Conservation (phyloP, 2,329 filamentous ascomycete species). For the Zymoseptoria brevis region DNA sequence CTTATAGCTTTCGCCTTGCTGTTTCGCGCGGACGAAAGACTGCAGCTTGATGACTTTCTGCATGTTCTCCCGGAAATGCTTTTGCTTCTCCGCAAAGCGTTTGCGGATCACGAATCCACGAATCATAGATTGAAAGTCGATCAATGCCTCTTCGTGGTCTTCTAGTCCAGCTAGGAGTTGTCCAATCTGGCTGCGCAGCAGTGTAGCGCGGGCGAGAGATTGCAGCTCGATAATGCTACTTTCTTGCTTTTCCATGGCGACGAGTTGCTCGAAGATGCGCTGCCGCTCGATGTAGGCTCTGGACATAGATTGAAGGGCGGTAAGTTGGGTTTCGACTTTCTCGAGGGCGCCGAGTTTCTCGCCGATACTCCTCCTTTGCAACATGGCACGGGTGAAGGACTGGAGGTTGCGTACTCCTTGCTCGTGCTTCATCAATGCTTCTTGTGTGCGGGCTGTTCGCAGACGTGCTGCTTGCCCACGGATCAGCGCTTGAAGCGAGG, state of each 20-base stretch:
- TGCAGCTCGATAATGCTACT: constrained; percentile 64
- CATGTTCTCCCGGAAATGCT: constrained; percentile 93
- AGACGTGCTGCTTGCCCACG: constrained; percentile 25
- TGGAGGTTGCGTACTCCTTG: constrained; percentile 43
- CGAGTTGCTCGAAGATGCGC: constrained; percentile 54
- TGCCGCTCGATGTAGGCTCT: constrained; percentile 60
- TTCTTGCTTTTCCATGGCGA: constrained; percentile 61
- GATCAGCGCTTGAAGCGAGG: constrained; percentile 35
- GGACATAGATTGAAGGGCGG: constrained; percentile 57
- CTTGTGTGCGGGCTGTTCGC: constrained; percentile 19
- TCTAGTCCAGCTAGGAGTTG: constrained; percentile 69
- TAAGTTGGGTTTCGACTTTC: constrained; percentile 49
- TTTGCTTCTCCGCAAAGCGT: constrained; percentile 74
- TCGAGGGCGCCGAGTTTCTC: constrained; percentile 48
- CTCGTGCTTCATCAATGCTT: constrained; percentile 40
- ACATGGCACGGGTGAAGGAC: constrained; percentile 43
- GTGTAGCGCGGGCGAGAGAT: constrained; percentile 67
- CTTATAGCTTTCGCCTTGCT: constrained; percentile 97
- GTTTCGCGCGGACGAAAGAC: constrained; percentile 87
- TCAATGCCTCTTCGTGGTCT: constrained; percentile 68
- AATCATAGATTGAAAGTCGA: constrained; percentile 65
- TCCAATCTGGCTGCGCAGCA: constrained; percentile 66
- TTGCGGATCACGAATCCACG: constrained; percentile 66
- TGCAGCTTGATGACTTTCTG: constrained; percentile 98
- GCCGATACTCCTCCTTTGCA: constrained; percentile 37